Base-by-base conservation (phyloP, 2,329 filamentous ascomycete species). In the Aureobasidium vineae region DNA sequence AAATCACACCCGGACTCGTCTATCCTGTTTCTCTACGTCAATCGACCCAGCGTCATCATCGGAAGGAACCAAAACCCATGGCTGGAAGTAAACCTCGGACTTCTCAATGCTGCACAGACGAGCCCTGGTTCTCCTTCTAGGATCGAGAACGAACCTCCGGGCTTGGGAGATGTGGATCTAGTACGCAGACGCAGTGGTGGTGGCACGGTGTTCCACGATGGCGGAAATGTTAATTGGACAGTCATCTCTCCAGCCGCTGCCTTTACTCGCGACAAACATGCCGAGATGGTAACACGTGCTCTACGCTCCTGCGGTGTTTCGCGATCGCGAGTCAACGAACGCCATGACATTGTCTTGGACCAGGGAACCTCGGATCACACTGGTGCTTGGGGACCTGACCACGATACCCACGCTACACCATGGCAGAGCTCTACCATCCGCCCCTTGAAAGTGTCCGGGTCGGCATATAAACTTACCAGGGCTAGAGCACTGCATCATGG, bases 41-140 rank as follows among this genome's bases (percentile, higher is more conserved):
- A 99, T 79, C 79, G 86, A 43, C 92, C 94, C 0, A 92, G 91
- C 75, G 85, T 99, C 68, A 88, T 99, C 75, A 89, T 99, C 71
- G 95, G 95, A 50, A 88, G 95, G 68, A 99, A 99, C 77, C 95
- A 99, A 80, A 99, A 99, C 76, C 95, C 95, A 64, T 99, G 94
- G 95, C 83, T 91, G 10, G 95, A 99, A 80, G 88, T 91, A 69
- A 91, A 96, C 75, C 83, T 97, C 10, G 79, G 79, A 45, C 81
- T 86, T 1, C 80, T 96, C 10, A 73, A 79, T 72, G 73, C 80
- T 69, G 76, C 77, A 73, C 70, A 75, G 69, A 36, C 65, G 13
- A 4, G 3, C 3, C 67, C 68, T 10, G 50, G 70, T 38, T 71
- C 43, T 72, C 28, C 38, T 15, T 23, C 38, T 10, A 40, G 33